Conservation (phyloP, 2,329 filamentous ascomycete species). For the Cladophialophora exuberans region DNA sequence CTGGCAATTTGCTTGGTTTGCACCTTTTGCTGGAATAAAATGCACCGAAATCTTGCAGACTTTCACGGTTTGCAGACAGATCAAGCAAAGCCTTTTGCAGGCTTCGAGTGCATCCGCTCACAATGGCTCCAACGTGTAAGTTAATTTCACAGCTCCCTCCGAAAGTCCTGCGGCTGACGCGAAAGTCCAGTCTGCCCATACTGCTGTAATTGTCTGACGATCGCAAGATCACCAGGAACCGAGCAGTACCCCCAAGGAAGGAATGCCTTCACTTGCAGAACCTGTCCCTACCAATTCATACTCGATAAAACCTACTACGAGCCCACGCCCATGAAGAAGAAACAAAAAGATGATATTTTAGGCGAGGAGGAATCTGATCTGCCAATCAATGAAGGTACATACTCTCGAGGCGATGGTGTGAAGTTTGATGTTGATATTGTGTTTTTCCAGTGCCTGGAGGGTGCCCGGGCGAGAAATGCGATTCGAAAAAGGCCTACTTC, state of each 20-base stretch:
- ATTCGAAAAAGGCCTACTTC: slow-evolving; percentile 84
- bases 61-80: too few species aligned
- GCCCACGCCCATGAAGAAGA: slow-evolving; percentile 76
- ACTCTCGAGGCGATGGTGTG: neutral
- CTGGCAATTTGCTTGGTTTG: neutral
- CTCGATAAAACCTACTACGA: slow-evolving; percentile 82
- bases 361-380: slow-evolving; percentile 51
- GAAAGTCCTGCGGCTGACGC: neutral
- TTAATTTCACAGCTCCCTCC: neutral
- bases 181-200: slow-evolving; percentile 49
- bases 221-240: slow-evolving; percentile 45
- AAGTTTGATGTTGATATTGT: neutral
- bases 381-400: slow-evolving; percentile 32
- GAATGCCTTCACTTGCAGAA: slow-evolving; percentile 93
- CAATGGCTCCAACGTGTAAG: slow-evolving; percentile 46
- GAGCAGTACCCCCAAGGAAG: slow-evolving; percentile 45
- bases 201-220: slow-evolving; percentile 54
- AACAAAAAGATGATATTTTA: slow-evolving; percentile 87
- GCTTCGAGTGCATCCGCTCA: neutral
- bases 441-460: slow-evolving; percentile 31
- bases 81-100: neutral
- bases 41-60: too few species aligned
- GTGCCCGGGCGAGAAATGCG: slow-evolving; percentile 80
- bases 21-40: neutral
- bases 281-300: slow-evolving; percentile 88